Conservation (phyloP, 768 basidiomycete genomes). For the Tylopilus balloui region DNA sequence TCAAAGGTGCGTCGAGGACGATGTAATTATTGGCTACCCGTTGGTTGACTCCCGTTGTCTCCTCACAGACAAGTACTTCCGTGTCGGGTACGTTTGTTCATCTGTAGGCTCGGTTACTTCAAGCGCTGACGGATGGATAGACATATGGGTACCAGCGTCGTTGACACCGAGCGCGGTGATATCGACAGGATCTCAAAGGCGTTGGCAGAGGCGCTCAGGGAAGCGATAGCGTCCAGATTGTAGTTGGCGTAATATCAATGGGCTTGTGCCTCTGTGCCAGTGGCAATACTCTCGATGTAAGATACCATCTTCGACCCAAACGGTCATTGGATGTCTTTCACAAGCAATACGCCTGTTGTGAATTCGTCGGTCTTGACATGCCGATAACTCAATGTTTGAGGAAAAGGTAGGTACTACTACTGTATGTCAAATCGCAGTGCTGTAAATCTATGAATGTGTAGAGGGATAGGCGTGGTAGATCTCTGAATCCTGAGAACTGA, state of each 20-base stretch:
- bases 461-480: no score
- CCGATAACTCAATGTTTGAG: no score
- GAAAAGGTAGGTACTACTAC: no score
- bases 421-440: no score
- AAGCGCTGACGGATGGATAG: slow-evolving; percentile 31
- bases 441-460: no score
- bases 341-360: no score
- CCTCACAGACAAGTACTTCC: slow-evolving; percentile 77
- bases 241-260: background rate
- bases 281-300: background rate
- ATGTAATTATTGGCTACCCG: background rate
- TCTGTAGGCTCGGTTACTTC: background rate
- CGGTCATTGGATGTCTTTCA: background rate
- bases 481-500: no score
- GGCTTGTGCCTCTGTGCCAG: no score
- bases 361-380: no score
- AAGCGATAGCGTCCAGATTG: slow-evolving; percentile 20
- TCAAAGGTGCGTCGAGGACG: slow-evolving; percentile 57
- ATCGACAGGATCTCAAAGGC: slow-evolving; percentile 66
- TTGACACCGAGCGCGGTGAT: slow-evolving; percentile 66
- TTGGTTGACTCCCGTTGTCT: slow-evolving; percentile 4
- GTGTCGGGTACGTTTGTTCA: slow-evolving; percentile 61
- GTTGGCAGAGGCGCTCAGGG: slow-evolving; percentile 54
- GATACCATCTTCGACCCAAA: background rate
- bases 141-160: slow-evolving; percentile 89